Base-by-base conservation (phyloP, 2,329 filamentous ascomycete species). In the Knoxdaviesia proteae region DNA sequence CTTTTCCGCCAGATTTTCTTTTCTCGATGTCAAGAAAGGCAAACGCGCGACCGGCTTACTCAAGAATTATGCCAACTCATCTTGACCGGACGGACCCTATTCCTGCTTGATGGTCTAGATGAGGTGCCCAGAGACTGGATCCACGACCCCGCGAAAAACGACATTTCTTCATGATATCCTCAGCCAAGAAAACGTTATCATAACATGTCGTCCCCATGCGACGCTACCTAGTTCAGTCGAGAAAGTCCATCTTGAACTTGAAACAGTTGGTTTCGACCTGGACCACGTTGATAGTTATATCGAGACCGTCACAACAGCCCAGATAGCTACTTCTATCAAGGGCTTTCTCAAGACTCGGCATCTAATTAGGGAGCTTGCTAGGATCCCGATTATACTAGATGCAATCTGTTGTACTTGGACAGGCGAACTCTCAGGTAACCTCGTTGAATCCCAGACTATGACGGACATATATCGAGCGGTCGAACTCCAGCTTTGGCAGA, bases 321-420 rank as follows among this genome's bases (percentile, higher is more conserved):
- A n/a, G n/a, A n/a, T n/a, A n/a, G n/a, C n/a, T n/a, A n/a, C n/a
- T n/a, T n/a, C n/a, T n/a, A n/a, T n/a, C n/a, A n/a, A n/a, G n/a
- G n/a, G 46, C 4, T 64, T 61, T 36, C 49, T 65, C 6, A 5
- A 57, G 38, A 6, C 43, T 0, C 55, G 57, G 45, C 41, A 30
- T 43, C 48, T 60, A 6, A 50, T 65, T 7, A 48, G 57, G 40
- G 52, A 48, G 5, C 53, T 65, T 32, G 52, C 60, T 3, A 58
- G 54, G n/a, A 63, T 65, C 37, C 63, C 61, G 0, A 60, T 65
- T 44, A 60, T 59, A 41, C 50, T 67, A 0, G 63, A 65, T 51
- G 62, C 62, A 1, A 44, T 65, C 30, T 65, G 61, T 45, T 59
- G 51, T 39, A 56, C 42, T 10, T 64, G 60, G 60, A 44, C 53